Evolutionary conservation across 148 eudicot genomes (phyloP).

Genomic region (Talinum fruticosum): DNA sequence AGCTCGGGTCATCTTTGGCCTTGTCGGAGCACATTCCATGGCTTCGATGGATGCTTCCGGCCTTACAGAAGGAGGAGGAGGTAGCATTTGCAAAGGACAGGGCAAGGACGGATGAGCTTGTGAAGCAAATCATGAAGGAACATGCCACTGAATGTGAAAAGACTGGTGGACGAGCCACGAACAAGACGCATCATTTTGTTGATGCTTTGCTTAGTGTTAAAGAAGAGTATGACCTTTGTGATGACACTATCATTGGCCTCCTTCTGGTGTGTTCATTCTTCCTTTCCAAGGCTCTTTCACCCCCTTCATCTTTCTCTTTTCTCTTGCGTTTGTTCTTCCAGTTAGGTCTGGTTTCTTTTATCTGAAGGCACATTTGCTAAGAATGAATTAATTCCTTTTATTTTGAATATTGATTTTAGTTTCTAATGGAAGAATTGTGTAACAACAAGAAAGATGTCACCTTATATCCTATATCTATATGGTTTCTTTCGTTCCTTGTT

Average conservation of each 20-base stretch:
- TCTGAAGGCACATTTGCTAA: too few species aligned
- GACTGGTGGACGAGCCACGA: slow-evolving; percentile 14
- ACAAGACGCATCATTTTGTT: slow-evolving; percentile 31
- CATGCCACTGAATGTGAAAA: slow-evolving; percentile 23
- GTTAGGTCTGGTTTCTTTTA: too few species aligned
- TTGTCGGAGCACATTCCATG: slow-evolving; percentile 29
- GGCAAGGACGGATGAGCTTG: slow-evolving; percentile 20
- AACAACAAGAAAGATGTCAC: too few species aligned
- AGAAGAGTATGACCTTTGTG: slow-evolving; percentile 36
- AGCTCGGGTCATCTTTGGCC: slow-evolving; percentile 27
- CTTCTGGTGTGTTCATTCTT: slow-evolving; percentile 30
- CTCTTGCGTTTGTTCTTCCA: too few species aligned
- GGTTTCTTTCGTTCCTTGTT: too few species aligned
- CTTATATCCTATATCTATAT: too few species aligned
- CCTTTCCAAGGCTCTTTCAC: background rate
- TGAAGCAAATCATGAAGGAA: slow-evolving; percentile 29
- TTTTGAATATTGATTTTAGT: too few species aligned
- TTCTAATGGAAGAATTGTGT: too few species aligned
- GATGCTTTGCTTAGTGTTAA: slow-evolving; percentile 38
- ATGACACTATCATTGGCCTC: slow-evolving; percentile 35
- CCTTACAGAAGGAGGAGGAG: slow-evolving; percentile 13
- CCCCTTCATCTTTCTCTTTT: background rate
- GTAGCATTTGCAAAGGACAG: slow-evolving; percentile 9
- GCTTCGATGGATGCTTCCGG: slow-evolving; percentile 29
- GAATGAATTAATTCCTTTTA: too few species aligned